phyloP scores from a whole-genome alignment of 345 rosid genomes.

The Lumnitzera littorea region DNA sequence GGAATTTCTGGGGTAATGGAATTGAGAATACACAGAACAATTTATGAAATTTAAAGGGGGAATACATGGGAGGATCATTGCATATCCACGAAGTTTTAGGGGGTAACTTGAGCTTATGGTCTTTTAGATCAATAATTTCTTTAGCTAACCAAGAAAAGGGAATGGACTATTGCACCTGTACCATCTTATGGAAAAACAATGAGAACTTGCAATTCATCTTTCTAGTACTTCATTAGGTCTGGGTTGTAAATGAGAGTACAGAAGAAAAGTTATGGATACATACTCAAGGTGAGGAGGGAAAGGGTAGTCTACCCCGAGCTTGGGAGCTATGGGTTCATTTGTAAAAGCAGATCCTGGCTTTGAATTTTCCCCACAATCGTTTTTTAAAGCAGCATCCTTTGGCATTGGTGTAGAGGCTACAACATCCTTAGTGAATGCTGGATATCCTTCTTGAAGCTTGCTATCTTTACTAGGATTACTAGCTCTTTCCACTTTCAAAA shows the following conservation, averaged over 20 bases:
- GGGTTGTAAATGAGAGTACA: neutral
- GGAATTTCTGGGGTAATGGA: no score
- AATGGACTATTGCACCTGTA: no score
- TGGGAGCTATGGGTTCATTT: constrained; percentile 70
- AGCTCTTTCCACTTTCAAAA: constrained; percentile 74
- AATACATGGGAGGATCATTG: no score
- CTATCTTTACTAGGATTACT: constrained; percentile 36
- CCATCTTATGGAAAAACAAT: no score
- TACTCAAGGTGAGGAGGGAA: constrained; percentile 93
- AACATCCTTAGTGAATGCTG: constrained; percentile 30
- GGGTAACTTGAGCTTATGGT: no score
- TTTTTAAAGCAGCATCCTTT: constrained; percentile 25
- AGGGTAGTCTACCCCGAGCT: constrained; percentile 85
- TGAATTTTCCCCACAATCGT: constrained; percentile 19
- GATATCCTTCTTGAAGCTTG: constrained; percentile 31
- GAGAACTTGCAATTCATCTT: no score
- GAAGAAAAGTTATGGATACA: constrained; percentile 13
- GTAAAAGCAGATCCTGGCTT: constrained; percentile 29
- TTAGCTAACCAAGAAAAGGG: no score
- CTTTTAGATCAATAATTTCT: no score
- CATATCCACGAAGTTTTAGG: no score
- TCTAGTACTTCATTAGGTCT: no score
- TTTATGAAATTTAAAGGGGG: no score
- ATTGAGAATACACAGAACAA: no score
- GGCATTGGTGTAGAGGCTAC: constrained; percentile 7